Percentiles rank a stretch among this genome's conserved stretches.
These are phyloP conservation scores for Durusdinium trenchii DNA, from an alignment of 73 alveolate genomes.

Conservation along the genomic window DNA sequence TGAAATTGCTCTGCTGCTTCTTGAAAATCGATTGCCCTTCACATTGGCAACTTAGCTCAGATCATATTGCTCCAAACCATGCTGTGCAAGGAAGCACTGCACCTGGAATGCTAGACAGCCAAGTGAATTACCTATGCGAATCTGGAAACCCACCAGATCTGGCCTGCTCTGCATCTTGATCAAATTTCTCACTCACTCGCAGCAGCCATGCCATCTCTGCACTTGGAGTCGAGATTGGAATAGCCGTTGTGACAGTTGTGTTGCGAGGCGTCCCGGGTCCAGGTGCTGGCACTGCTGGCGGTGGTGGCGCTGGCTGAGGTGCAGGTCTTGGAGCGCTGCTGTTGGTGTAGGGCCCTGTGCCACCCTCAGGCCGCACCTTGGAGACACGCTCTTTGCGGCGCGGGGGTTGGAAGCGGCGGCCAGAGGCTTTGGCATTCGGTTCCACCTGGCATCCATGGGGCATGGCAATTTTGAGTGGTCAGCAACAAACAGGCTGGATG, in stretches of 20 bases:
- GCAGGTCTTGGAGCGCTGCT: background rate
- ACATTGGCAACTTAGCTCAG: background rate
- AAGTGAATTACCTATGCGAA: background rate
- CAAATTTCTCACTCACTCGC: constrained; percentile 77
- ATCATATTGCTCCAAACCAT: constrained; percentile 78
- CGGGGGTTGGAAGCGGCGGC: constrained; percentile 95
- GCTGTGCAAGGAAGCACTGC: constrained; percentile 46
- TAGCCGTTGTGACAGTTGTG: background rate
- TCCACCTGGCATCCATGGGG: constrained; percentile 70
- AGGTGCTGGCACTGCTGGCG: background rate
- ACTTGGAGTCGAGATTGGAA: constrained; percentile 34
- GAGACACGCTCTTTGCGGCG: constrained; percentile 81
- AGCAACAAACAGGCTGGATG: background rate
- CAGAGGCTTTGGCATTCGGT: constrained; percentile 55
- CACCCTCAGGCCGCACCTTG: background rate
- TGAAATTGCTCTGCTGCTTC: background rate
- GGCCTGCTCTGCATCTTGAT: constrained; percentile 74
- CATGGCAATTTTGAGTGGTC: background rate
- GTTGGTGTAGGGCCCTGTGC: background rate
- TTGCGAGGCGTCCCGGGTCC: background rate
- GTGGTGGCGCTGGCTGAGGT: background rate
- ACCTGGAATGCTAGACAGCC: background rate
- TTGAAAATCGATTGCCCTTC: background rate
- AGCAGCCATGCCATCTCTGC: constrained; percentile 94
- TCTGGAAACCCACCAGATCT: background rate